Evolutionary conservation across 2,329 filamentous ascomycete species (phyloP).

Genomic region (Ophiostoma australiae): DNA sequence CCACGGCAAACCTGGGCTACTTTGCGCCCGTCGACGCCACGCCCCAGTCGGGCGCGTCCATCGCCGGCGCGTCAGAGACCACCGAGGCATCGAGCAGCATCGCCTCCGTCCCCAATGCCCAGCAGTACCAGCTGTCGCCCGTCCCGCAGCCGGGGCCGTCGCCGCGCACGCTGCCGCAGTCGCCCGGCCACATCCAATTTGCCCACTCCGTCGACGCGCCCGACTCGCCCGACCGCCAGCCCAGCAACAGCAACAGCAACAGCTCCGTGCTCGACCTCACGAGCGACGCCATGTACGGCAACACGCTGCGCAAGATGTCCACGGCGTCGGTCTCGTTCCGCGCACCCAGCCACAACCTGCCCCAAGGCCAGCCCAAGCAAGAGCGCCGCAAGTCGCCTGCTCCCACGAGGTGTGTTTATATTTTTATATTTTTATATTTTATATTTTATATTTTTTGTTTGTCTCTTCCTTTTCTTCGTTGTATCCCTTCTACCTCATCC

Average conservation of each 20-base stretch:
- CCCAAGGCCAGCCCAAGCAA: constrained; percentile 46
- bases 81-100: constrained; percentile 18
- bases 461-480: neutral
- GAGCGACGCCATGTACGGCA: constrained; percentile 35
- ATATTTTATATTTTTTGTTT: neutral
- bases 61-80: constrained; percentile 16
- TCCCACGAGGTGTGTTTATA: constrained; percentile 41
- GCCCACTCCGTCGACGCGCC: neutral
- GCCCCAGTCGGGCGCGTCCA: constrained; percentile 20
- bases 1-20: constrained; percentile 29
- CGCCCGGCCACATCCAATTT: neutral
- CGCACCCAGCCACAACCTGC: constrained; percentile 42
- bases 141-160: neutral
- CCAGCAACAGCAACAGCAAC: constrained; percentile 1
- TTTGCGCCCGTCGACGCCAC: constrained; percentile 27
- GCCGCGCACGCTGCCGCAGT: neutral
- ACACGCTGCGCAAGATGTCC: constrained; percentile 43
- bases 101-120: constrained; percentile 8
- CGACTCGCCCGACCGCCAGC: constrained; percentile 2
- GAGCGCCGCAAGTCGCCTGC: constrained; percentile 45
- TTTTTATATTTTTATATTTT: neutral
- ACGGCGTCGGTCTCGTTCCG: constrained; percentile 47
- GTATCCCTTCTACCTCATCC: neutral
- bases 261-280: constrained; percentile 32
- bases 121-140: neutral